These are phyloP conservation scores for Pythium volutum DNA, from an alignment of 352 stramenopile species.

Conservation along the genomic window DNA sequence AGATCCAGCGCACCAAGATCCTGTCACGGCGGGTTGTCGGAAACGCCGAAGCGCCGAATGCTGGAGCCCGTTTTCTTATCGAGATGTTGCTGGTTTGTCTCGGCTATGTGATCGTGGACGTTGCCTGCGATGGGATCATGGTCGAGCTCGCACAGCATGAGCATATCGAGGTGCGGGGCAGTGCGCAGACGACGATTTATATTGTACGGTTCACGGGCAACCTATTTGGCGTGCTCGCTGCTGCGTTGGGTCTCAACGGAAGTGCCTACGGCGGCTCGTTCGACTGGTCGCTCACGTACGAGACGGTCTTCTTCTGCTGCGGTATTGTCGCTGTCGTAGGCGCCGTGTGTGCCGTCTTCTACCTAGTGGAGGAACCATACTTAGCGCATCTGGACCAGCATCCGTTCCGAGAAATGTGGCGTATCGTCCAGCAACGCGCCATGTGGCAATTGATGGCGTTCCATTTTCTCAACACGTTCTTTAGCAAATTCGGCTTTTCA, in stretches of 20 bases:
- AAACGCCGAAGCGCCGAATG: slow-evolving; percentile 41
- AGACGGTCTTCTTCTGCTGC: slow-evolving; percentile 55
- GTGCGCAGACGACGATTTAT: slow-evolving; percentile 63
- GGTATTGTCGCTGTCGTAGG: slow-evolving; percentile 36
- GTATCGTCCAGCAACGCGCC: slow-evolving; percentile 63
- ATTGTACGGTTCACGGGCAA: slow-evolving; percentile 56
- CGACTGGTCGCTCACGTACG: slow-evolving; percentile 45
- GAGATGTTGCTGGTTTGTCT: slow-evolving; percentile 57
- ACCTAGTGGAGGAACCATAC: slow-evolving; percentile 44
- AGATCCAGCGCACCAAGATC: slow-evolving; percentile 59
- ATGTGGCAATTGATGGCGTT: slow-evolving; percentile 72
- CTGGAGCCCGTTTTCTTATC: slow-evolving; percentile 51
- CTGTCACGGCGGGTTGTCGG: slow-evolving; percentile 37
- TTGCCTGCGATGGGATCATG: slow-evolving; percentile 65
- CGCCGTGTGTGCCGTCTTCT: slow-evolving; percentile 36
- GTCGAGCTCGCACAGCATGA: slow-evolving; percentile 71
- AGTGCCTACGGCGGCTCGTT: slow-evolving; percentile 62
- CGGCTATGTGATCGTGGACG: slow-evolving; percentile 65
- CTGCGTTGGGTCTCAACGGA: slow-evolving; percentile 63
- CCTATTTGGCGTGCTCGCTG: slow-evolving; percentile 38
- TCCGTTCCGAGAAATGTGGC: slow-evolving; percentile 60
- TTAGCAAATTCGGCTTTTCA: slow-evolving; percentile 52
- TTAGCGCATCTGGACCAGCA: slow-evolving; percentile 27
- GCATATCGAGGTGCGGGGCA: slow-evolving; percentile 56
- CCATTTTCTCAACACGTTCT: slow-evolving; percentile 65